phyloP scores from a whole-genome alignment of 2,329 filamentous ascomycete species.

The Colletotrichum camelliae region DNA sequence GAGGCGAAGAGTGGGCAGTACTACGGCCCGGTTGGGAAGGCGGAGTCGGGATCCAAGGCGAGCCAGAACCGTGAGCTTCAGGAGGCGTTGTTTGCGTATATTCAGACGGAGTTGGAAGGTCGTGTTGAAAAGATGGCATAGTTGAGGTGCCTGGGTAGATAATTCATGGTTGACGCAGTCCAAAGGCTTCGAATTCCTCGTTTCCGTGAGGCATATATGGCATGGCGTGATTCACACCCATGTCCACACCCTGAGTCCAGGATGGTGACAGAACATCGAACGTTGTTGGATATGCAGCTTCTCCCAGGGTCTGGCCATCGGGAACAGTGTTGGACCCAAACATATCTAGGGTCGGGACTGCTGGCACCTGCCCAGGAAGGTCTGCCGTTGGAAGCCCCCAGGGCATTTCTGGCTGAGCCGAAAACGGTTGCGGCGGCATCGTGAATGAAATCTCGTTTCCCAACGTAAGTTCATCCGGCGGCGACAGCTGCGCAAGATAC shows the following conservation, averaged over 20 bases:
- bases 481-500: not conserved
- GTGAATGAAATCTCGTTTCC: not conserved
- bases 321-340: not conserved
- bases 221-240: not conserved
- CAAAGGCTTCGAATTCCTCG: not conserved
- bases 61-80: slow-evolving; percentile 32
- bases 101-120: slow-evolving; percentile 27
- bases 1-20: slow-evolving; percentile 36
- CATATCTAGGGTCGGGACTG: not conserved
- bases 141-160: not conserved
- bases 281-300: not conserved
- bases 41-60: slow-evolving; percentile 2
- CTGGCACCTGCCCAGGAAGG: not conserved
- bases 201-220: not conserved
- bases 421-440: not conserved
- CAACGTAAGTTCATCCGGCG: not conserved
- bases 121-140: slow-evolving; percentile 2
- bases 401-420: not conserved
- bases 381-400: not conserved
- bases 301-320: not conserved
- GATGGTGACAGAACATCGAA: not conserved
- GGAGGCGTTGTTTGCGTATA: slow-evolving; percentile 43
- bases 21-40: slow-evolving; percentile 38
- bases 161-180: not conserved
- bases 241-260: not conserved